phyloP scores from a whole-genome alignment of 2,329 filamentous ascomycete genomes.

The Cadophora gregata region DNA sequence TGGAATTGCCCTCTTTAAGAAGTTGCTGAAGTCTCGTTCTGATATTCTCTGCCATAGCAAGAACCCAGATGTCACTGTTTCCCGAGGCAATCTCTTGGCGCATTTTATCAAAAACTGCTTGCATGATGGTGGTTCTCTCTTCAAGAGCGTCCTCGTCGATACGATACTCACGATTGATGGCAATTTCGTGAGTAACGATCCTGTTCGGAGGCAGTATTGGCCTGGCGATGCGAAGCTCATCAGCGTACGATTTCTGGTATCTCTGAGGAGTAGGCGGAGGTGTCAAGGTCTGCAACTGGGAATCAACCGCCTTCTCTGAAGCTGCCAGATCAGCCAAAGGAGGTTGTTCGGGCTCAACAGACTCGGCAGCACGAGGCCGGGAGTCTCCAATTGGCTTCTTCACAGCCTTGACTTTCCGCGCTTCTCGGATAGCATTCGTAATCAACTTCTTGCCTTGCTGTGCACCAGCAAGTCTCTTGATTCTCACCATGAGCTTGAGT shows the following conservation, averaged over 20 bases:
- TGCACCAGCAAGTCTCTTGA: conserved; percentile 77
- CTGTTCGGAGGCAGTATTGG: conserved; percentile 73
- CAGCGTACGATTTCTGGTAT: conserved; percentile 35
- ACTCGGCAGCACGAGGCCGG: conserved; percentile 64
- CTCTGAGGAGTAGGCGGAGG: conserved; percentile 57
- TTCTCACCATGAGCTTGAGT: conserved; percentile 77
- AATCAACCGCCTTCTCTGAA: conserved; percentile 50
- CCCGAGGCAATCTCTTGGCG: conserved; percentile 66
- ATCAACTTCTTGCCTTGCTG: conserved; percentile 76
- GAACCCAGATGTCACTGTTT: conserved; percentile 69
- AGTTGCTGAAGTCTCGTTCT: conserved; percentile 75
- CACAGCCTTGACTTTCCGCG: conserved; percentile 66
- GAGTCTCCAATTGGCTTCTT: conserved; percentile 74
- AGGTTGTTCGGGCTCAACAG: conserved; percentile 47
- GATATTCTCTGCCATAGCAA: conserved; percentile 73
- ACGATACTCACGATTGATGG: conserved; percentile 79
- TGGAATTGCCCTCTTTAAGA: conserved; percentile 72
- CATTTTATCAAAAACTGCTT: conserved; percentile 64
- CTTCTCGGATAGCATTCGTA: conserved; percentile 75
- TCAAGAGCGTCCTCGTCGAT: conserved; percentile 68
- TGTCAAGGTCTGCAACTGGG: conserved; percentile 55
- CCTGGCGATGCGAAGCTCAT: conserved; percentile 43
- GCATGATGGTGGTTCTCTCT: conserved; percentile 65
- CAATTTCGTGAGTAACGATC: conserved; percentile 77
- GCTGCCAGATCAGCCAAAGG: conserved; percentile 50